Percentiles rank a stretch among this genome's conserved stretches.
These are phyloP conservation scores for Pholiota adiposa DNA, from an alignment of 1,284 basidiomycete genomes.

Conservation along the genomic window DNA sequence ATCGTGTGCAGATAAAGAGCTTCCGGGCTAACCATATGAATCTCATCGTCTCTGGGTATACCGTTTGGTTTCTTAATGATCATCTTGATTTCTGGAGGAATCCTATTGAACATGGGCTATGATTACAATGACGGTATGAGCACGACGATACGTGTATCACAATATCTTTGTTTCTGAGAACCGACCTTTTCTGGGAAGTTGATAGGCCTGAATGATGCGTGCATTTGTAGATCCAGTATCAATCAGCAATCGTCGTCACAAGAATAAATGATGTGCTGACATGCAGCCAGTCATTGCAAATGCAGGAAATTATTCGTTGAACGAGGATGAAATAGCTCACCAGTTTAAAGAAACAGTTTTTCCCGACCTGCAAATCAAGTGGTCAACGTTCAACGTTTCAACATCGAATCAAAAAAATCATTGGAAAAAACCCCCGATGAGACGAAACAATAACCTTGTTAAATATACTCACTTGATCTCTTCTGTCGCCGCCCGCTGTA, in stretches of 20 bases:
- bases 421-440: not conserved
- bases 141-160: not conserved
- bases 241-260: not conserved
- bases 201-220: conserved; percentile 54
- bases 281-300: not conserved
- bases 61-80: conserved; percentile 32
- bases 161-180: not conserved
- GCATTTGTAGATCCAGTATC: not conserved
- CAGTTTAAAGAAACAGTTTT: conserved; percentile 65
- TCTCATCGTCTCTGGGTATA: conserved; percentile 59
- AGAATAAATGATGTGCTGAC: not conserved
- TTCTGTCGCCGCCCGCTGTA: conserved; percentile 60
- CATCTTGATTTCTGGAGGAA: conserved; percentile 54
- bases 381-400: not conserved
- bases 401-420: not conserved
- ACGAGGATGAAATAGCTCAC: conserved; percentile 36
- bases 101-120: conserved; percentile 62
- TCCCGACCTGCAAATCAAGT: conserved; percentile 46
- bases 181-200: conserved; percentile 67
- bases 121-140: not conserved
- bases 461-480: conserved; percentile 58
- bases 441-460: not conserved
- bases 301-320: not conserved
- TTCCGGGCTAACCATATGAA: conserved; percentile 56
- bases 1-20: not conserved